phyloP scores from a whole-genome alignment of 345 rosid genomes.

The Pistacia vera region DNA sequence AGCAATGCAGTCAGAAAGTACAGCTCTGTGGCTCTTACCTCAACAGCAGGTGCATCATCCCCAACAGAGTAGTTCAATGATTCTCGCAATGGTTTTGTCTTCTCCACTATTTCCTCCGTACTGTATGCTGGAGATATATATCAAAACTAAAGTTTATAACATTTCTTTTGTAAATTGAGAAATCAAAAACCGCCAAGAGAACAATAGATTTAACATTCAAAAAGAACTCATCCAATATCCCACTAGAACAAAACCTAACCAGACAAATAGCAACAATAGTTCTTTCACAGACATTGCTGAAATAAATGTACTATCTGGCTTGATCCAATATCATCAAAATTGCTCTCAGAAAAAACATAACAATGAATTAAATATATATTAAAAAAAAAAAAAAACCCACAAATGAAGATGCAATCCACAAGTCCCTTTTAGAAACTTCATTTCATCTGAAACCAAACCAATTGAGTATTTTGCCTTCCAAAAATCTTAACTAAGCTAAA shows the following conservation, averaged over 20 bases:
- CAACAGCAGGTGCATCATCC: constrained; percentile 47
- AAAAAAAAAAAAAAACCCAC: background rate
- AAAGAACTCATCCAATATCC: no score
- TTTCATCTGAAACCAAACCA: background rate
- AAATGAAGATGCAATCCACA: background rate
- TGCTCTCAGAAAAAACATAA: background rate
- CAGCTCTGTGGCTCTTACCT: constrained; percentile 44
- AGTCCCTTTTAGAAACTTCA: background rate
- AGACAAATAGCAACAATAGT: no score
- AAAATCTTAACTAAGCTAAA: background rate
- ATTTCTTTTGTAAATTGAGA: background rate
- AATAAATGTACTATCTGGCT: background rate
- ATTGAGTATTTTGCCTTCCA: background rate
- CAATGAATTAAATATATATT: background rate
- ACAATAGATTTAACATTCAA: background rate
- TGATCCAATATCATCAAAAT: background rate
- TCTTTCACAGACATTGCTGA: background rate
- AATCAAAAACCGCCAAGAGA: background rate
- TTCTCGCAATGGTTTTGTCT: constrained; percentile 66
- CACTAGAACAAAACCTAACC: no score
- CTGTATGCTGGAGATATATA: constrained; percentile 56
- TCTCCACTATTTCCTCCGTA: constrained; percentile 67
- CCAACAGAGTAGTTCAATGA: constrained; percentile 36
- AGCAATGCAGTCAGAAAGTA: background rate
- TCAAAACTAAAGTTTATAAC: background rate